Evolutionary conservation across 768 basidiomycete genomes (phyloP).

Genomic region (Dacryopinax primogenitus): DNA sequence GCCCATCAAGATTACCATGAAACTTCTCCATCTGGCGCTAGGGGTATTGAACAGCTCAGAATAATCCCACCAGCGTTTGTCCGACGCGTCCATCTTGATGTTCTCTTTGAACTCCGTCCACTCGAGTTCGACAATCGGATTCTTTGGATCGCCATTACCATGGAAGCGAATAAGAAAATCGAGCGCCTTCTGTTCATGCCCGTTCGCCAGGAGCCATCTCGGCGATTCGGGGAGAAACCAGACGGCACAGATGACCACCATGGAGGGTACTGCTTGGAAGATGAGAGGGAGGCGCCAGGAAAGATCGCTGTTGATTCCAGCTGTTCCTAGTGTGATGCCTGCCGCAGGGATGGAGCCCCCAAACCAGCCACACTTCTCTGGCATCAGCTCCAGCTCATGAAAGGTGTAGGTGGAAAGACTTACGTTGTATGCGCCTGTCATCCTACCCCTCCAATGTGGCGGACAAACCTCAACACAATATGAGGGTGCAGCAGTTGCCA

Average conservation of each 20-base stretch:
- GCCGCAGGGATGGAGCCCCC: constrained; percentile 18
- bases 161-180: constrained; percentile 42
- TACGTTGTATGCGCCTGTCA: constrained; percentile 37
- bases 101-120: constrained; percentile 42
- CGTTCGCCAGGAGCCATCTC: constrained; percentile 42
- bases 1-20: constrained; percentile 41
- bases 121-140: constrained; percentile 40
- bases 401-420: constrained; percentile 11
- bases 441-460: constrained; percentile 42
- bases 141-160: constrained; percentile 38
- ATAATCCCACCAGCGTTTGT: constrained; percentile 48
- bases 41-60: constrained; percentile 37
- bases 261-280: constrained; percentile 40
- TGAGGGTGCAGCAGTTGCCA: constrained; percentile 27
- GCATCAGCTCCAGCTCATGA: not conserved
- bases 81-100: constrained; percentile 39
- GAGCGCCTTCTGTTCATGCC: constrained; percentile 37
- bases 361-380: constrained; percentile 13
- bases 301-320: constrained; percentile 29
- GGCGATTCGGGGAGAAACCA: constrained; percentile 28
- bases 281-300: constrained; percentile 43
- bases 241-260: constrained; percentile 25
- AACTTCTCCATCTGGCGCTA: constrained; percentile 36
- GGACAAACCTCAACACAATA: constrained; percentile 50
- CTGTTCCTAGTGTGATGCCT: constrained; percentile 20